These are phyloP conservation scores for Zasmidium cellare DNA, from an alignment of 2,329 filamentous ascomycete genomes.

Conservation along the genomic window DNA sequence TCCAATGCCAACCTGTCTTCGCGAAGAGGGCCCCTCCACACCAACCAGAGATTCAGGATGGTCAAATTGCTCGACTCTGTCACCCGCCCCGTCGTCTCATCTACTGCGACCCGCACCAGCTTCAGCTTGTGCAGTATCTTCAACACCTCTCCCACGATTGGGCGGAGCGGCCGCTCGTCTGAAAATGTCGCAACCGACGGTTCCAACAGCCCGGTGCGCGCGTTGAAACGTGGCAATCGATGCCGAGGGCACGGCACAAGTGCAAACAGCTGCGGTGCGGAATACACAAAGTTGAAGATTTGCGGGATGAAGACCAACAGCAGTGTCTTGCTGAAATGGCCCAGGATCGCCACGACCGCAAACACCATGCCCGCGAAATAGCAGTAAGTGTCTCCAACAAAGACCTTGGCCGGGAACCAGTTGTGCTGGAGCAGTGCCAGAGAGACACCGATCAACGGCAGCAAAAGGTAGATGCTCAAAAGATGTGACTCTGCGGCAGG, in stretches of 20 bases:
- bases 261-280: conserved; percentile 84
- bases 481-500: conserved; percentile 94
- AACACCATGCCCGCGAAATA: conserved; percentile 99
- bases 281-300: conserved; percentile 96
- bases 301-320: conserved; percentile 88
- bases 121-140: conserved; percentile 67
- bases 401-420: conserved; percentile 92
- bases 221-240: conserved; percentile 85
- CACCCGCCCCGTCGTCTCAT: conserved; percentile 66
- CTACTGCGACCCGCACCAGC: conserved; percentile 67
- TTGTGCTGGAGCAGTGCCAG: conserved; percentile 85
- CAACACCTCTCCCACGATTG: conserved; percentile 62
- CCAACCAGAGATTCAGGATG: conserved; percentile 91
- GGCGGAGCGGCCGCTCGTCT: conserved; percentile 64
- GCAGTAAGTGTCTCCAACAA: conserved; percentile 98
- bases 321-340: conserved; percentile 97
- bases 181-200: conserved; percentile 75
- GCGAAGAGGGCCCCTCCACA: conserved; percentile 88
- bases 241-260: conserved; percentile 91
- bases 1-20: conserved; percentile 82
- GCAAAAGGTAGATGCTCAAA: conserved; percentile 90
- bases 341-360: conserved; percentile 91
- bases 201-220: conserved; percentile 79
- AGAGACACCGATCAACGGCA: conserved; percentile 93
- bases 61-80: conserved; percentile 86